Percentiles rank a stretch among this genome's conserved stretches.
Conservation (phyloP, 2,329 filamentous ascomycete species). For the Arthrobotrys pseudoclavata region DNA sequence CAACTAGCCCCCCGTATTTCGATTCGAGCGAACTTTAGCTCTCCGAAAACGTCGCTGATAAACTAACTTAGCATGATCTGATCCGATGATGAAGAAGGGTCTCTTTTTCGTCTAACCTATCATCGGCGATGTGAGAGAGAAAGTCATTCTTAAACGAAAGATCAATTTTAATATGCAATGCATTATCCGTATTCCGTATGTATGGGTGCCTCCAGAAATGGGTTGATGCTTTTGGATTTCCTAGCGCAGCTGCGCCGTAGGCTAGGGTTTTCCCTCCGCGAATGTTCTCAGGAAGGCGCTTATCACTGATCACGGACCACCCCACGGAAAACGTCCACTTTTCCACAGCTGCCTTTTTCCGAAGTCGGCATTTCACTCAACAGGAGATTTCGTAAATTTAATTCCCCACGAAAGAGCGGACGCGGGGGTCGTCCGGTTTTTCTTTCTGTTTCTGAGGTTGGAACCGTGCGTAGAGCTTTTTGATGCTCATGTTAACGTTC, state of each 20-base stretch:
- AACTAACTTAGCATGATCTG: background rate
- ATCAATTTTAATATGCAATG: constrained; percentile 24
- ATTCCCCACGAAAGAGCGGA: constrained; percentile 16
- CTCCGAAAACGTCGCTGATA: background rate
- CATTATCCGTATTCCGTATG: constrained; percentile 3
- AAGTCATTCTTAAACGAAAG: constrained; percentile 15
- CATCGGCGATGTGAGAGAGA: constrained; percentile 10
- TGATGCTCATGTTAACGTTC: background rate
- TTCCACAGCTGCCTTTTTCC: constrained; percentile 3
- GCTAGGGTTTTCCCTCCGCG: constrained; percentile 36
- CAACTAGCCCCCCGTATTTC: background rate
- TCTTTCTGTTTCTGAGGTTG: background rate
- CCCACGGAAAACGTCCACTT: constrained; percentile 44
- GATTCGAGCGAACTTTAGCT: background rate
- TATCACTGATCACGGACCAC: constrained; percentile 31
- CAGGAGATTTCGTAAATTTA: constrained; percentile 24
- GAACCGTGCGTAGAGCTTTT: background rate
- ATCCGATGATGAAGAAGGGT: background rate
- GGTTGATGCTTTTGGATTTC: constrained; percentile 12
- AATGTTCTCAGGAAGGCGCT: constrained; percentile 15
- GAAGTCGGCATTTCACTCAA: background rate
- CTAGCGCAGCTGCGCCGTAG: constrained; percentile 29
- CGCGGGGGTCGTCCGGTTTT: constrained; percentile 26
- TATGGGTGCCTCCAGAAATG: constrained; percentile 33
- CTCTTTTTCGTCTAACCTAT: constrained; percentile 12